phyloP scores from a whole-genome alignment of 768 basidiomycete species.

The Albatrellus ellisii region DNA sequence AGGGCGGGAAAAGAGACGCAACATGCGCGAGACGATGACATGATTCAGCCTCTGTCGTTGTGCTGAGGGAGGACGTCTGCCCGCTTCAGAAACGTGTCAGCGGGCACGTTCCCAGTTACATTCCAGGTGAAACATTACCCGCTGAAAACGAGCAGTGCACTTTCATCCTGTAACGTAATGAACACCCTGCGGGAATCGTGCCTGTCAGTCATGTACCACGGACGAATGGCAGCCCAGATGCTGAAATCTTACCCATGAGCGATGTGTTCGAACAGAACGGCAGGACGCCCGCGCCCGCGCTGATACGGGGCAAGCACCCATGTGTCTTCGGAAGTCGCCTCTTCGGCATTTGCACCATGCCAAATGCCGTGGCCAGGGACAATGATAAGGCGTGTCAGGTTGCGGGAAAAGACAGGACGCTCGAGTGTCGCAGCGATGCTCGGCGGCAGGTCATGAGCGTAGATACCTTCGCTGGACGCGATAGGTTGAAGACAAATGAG shows the following conservation, averaged over 20 bases:
- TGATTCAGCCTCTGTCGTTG: constrained; percentile 81
- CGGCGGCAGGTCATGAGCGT: constrained; percentile 5
- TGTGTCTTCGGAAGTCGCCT: constrained; percentile 42
- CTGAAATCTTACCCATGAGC: constrained; percentile 44
- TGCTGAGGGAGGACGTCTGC: constrained; percentile 60
- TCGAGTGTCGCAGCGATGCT: not conserved
- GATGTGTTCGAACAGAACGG: constrained; percentile 74
- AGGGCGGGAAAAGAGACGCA: constrained; percentile 37
- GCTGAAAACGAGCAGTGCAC: constrained; percentile 73
- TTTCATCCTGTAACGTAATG: constrained; percentile 43
- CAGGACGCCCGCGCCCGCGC: constrained; percentile 49
- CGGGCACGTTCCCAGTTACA: not conserved
- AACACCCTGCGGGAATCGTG: constrained; percentile 33
- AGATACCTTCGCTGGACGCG: constrained; percentile 7
- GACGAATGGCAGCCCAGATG: not conserved
- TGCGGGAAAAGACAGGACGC: constrained; percentile 15
- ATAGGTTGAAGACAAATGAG: constrained; percentile 50
- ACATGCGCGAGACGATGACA: constrained; percentile 70
- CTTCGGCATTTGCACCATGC: constrained; percentile 46
- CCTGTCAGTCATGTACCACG: not conserved
- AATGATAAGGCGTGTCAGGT: constrained; percentile 62
- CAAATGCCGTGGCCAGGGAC: constrained; percentile 92
- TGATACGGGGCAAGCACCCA: constrained; percentile 85
- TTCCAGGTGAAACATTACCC: constrained; percentile 43
- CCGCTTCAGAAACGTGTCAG: constrained; percentile 37